phyloP scores from a whole-genome alignment of 208 protist genomes.

The Leishmania amazonensis region DNA sequence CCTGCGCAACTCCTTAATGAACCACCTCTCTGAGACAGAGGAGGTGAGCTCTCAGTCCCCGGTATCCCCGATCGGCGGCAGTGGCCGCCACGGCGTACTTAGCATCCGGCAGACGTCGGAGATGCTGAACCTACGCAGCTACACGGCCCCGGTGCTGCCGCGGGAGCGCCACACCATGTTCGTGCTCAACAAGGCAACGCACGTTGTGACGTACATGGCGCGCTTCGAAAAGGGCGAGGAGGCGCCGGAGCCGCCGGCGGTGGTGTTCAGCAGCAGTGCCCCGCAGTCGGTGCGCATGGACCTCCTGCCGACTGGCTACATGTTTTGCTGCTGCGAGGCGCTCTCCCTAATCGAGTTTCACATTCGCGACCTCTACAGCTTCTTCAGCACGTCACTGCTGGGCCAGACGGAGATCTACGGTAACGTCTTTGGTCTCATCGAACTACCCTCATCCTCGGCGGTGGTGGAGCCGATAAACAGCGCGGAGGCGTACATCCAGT shows the following conservation, averaged over 20 bases:
- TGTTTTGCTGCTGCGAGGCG: slow-evolving; percentile 74
- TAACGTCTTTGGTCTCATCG: slow-evolving; percentile 76
- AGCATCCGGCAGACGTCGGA: slow-evolving; percentile 42
- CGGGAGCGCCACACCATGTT: slow-evolving; percentile 77
- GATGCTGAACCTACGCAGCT: slow-evolving; percentile 35
- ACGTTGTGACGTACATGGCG: slow-evolving; percentile 72
- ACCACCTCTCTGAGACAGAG: slow-evolving; percentile 32
- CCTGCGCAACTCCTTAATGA: slow-evolving; percentile 70
- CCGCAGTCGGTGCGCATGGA: slow-evolving; percentile 72
- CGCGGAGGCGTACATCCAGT: slow-evolving; percentile 70
- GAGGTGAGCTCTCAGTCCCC: slow-evolving; percentile 24
- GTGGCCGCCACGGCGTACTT: slow-evolving; percentile 23
- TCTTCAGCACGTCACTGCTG: slow-evolving; percentile 63
- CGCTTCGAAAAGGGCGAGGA: slow-evolving; percentile 55
- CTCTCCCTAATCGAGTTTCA: slow-evolving; percentile 77
- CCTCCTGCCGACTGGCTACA: slow-evolving; percentile 68
- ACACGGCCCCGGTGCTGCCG: slow-evolving; percentile 35
- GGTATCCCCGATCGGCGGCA: slow-evolving; percentile 22
- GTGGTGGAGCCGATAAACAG: slow-evolving; percentile 66
- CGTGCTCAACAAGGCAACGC: slow-evolving; percentile 57
- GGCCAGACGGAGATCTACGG: slow-evolving; percentile 67
- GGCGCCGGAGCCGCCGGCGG: slow-evolving; percentile 36
- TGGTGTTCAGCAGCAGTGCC: slow-evolving; percentile 55
- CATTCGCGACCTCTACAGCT: slow-evolving; percentile 65
- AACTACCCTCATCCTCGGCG: slow-evolving; percentile 39